A percentile compares a stretch with the other conserved stretches of the same genome.
These are phyloP conservation scores for Saturnispora sekii DNA, from an alignment of 805 yeast species.

Conservation along the genomic window DNA sequence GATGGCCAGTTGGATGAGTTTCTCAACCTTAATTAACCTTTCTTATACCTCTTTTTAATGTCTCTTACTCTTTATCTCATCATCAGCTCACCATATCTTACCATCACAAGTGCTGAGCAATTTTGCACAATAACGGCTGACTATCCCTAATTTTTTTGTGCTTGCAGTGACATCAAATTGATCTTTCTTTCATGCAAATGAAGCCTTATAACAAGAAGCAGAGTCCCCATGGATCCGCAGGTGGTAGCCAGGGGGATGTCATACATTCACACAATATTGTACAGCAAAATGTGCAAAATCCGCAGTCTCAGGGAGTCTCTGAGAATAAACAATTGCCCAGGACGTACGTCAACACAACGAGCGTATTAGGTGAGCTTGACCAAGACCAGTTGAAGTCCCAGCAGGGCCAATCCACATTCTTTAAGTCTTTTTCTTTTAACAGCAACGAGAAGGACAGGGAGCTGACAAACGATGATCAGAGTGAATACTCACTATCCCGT, in stretches of 20 bases:
- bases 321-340: no score
- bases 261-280: no score
- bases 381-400: neutral
- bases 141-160: no score
- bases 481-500: neutral
- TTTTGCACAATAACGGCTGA: neutral
- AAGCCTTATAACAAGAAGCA: no score
- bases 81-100: neutral
- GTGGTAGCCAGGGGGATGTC: no score
- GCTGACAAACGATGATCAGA: neutral
- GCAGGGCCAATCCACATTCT: neutral
- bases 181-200: neutral
- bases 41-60: neutral
- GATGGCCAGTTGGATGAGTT: slow-evolving; percentile 2
- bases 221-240: no score
- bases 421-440: slow-evolving; percentile 3
- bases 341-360: neutral
- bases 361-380: neutral
- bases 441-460: slow-evolving; percentile 1
- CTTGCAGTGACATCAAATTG: neutral
- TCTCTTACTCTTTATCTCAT: neutral
- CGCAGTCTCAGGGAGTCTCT: no score
- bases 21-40: neutral
- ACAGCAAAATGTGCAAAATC: no score
- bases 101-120: slow-evolving; percentile 1